Evolutionary conservation across 2,329 filamentous ascomycete species (phyloP).

Genomic region (Sphaerulina musiva): DNA sequence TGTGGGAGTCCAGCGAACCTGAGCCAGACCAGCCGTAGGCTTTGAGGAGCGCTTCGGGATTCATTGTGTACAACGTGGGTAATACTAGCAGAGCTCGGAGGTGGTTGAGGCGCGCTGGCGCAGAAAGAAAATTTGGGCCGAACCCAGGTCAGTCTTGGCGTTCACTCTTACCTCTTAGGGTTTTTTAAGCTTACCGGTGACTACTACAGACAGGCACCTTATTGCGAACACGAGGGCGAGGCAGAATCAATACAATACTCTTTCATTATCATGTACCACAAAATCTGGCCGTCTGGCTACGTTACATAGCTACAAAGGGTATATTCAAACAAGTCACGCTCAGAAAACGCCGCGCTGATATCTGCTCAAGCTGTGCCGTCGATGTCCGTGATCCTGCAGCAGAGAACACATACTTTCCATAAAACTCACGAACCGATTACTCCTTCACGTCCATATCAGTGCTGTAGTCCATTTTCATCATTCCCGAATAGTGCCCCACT

Average conservation of each 20-base stretch:
- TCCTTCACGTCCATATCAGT: no score
- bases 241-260: not conserved
- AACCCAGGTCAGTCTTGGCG: no score
- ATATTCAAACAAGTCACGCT: not conserved
- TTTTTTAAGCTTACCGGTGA: no score
- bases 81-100: not conserved
- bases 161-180: no score
- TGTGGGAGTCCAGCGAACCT: conserved; percentile 69
- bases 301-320: conserved; percentile 5
- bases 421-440: not conserved
- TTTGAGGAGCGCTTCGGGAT: conserved; percentile 74
- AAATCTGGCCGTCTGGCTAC: not conserved
- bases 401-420: not conserved
- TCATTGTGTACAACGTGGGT: conserved; percentile 50
- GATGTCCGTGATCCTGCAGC: not conserved
- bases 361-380: conserved; percentile 2
- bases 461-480: not conserved
- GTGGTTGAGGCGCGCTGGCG: not conserved
- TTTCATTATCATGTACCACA: not conserved
- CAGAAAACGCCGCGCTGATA: conserved; percentile 1
- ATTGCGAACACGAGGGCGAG: not conserved
- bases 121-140: not conserved
- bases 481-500: conserved; percentile 22
- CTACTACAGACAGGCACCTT: no score
- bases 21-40: conserved; percentile 85